These are phyloP conservation scores for Suillus subluteus DNA, from an alignment of 768 basidiomycete genomes.

Conservation along the genomic window DNA sequence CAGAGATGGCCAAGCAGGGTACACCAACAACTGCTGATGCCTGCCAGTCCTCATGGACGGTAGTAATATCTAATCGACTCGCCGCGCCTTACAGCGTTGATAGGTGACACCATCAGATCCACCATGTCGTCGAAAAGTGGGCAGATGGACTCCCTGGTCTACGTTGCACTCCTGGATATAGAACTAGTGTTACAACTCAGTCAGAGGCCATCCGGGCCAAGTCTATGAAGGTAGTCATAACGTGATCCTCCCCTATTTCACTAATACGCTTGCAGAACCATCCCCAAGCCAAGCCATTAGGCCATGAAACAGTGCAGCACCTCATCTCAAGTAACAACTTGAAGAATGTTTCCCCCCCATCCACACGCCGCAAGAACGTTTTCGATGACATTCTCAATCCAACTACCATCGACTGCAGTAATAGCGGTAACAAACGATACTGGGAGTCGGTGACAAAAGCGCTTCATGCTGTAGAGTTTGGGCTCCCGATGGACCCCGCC, in stretches of 20 bases:
- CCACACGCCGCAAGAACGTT: neutral
- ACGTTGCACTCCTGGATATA: too few relatives aligned
- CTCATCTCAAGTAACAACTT: neutral
- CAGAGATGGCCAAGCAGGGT: neutral
- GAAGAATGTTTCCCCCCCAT: too few relatives aligned
- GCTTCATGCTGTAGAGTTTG: neutral
- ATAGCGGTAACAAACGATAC: neutral
- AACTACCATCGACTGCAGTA: neutral
- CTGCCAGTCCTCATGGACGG: neutral
- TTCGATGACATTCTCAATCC: neutral
- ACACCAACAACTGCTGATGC: slow-evolving; percentile 3
- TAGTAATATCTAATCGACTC: neutral
- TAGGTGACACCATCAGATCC: neutral
- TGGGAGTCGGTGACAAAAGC: neutral
- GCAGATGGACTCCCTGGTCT: neutral
- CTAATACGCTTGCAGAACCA: neutral
- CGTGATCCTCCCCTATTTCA: neutral
- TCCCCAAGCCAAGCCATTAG: neutral
- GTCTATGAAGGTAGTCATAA: neutral
- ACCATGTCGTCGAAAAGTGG: too few relatives aligned
- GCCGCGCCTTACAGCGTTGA: neutral
- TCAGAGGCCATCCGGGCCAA: too few relatives aligned
- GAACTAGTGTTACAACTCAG: too few relatives aligned
- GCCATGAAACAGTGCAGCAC: neutral
- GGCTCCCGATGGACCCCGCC: neutral